Evolutionary conservation across 305 asterid species (phyloP).

Genomic region (Solanum hybrid): DNA sequence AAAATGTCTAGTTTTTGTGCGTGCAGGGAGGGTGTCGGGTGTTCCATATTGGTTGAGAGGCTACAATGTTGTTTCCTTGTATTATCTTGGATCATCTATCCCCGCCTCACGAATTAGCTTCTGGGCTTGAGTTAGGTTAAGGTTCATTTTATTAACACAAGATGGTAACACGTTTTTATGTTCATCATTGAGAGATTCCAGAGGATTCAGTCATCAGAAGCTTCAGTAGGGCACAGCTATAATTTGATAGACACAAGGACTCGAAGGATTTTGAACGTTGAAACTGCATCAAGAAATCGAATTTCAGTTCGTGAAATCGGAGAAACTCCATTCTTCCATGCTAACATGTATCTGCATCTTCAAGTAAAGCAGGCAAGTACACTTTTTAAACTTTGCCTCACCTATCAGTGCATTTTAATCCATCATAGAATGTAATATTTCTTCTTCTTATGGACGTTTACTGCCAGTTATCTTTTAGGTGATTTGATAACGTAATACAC

Average conservation of each 20-base stretch:
- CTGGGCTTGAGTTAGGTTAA: neutral
- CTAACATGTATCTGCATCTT: slow-evolving; percentile 82
- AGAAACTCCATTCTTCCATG: slow-evolving; percentile 69
- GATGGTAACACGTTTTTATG: neutral
- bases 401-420: neutral
- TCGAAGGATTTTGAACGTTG: slow-evolving; percentile 65
- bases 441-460: neutral
- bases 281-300: slow-evolving; percentile 78
- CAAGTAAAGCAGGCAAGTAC: slow-evolving; percentile 61
- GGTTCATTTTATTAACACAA: neutral
- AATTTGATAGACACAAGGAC: slow-evolving; percentile 51
- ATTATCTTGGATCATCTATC: neutral
- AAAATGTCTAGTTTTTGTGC: neutral
- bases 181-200: slow-evolving; percentile 19
- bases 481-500: neutral
- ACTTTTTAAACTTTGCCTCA: neutral
- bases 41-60: neutral
- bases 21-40: neutral
- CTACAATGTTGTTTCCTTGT: neutral
- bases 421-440: neutral
- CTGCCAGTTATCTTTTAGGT: neutral
- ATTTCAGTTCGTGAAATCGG: slow-evolving; percentile 49
- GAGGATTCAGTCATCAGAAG: slow-evolving; percentile 63
- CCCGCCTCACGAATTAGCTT: neutral
- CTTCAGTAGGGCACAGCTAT: slow-evolving; percentile 68